Conservation (phyloP, 352 stramenopile species). For the Phytophthora aleatoria region DNA sequence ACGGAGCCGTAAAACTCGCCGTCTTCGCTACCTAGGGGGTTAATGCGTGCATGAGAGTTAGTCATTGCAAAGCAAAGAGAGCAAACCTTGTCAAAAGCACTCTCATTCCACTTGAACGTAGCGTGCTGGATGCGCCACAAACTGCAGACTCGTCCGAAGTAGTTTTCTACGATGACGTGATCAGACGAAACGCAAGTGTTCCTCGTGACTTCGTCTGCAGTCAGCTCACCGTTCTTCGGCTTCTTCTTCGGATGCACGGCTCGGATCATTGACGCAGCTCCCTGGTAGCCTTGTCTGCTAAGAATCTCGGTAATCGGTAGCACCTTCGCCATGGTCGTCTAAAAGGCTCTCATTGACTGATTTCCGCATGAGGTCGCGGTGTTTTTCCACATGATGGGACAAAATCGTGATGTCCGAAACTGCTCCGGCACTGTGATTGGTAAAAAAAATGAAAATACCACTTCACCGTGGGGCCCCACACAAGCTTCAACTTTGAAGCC, state of each 20-base stretch:
- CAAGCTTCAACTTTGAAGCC: no score
- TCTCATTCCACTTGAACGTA: conserved; percentile 1
- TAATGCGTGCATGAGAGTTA: background rate
- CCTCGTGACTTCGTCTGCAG: background rate
- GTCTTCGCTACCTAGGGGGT: background rate
- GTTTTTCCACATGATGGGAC: no score
- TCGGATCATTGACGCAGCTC: background rate
- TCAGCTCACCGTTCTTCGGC: background rate
- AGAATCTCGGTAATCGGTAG: background rate
- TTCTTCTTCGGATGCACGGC: background rate
- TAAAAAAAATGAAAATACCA: no score
- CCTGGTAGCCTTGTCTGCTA: background rate
- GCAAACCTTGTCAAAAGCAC: background rate
- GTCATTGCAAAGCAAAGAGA: background rate
- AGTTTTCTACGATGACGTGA: background rate
- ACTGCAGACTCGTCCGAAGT: background rate
- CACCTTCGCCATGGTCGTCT: background rate
- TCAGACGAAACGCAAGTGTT: background rate
- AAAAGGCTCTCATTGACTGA: no score
- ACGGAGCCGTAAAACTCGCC: background rate
- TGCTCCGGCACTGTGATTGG: no score
- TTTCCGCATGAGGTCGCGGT: no score
- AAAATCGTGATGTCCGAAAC: no score
- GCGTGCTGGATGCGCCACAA: background rate
- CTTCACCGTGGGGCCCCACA: no score